Base-by-base conservation (phyloP, 345 rosid genomes). In the Ceriops zippeliana region DNA sequence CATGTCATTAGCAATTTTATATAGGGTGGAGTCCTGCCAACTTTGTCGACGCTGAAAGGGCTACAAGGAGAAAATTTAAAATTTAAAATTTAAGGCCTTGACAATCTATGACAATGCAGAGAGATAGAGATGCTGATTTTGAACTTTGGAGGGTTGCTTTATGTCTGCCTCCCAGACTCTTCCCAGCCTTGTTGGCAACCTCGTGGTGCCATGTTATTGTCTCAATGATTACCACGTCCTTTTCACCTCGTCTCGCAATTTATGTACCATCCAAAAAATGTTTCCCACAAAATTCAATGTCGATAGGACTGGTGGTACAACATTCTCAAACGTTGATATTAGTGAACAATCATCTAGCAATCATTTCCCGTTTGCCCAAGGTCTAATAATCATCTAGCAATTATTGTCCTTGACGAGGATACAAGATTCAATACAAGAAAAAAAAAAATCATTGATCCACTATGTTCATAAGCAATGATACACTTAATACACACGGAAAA, bases 401-500 rank as follows among this genome's bases (percentile, higher is more conserved):
- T n/a, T n/a, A n/a, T n/a, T n/a, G n/a, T n/a, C 17, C 17, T 11
- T 38, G 3, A 38, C 0, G 46, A 10, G 15, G 49, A 11, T 11
- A 13, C 49, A 42, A 11, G 49, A 61, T 61, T 35, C 51, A 24
- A 61, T 7, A 34, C 9, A 19, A 13, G 13, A n/a, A 8, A 27
- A 42, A 42, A 42, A 42, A 42, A 42, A 32, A 19, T 6, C 64
- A 34, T 42, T 42, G 17, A 42, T 11, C 49, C 15, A 13, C 17
- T 42, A 42, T 42, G 49, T 42, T 42, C 49, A 42, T 11, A 2
- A 42, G 16, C 49, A 42, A 42, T 13, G 49, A 42, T 42, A 13
- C 5, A 38, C 11, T n/a, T 72, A 65, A 72, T 72, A 16, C 69
- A 65, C 58, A 42, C 35, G 35, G 2, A 47, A 49, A 42, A 71